These are phyloP conservation scores for Nyssa sinensis DNA, from an alignment of 148 eudicot genomes.

Conservation along the genomic window DNA sequence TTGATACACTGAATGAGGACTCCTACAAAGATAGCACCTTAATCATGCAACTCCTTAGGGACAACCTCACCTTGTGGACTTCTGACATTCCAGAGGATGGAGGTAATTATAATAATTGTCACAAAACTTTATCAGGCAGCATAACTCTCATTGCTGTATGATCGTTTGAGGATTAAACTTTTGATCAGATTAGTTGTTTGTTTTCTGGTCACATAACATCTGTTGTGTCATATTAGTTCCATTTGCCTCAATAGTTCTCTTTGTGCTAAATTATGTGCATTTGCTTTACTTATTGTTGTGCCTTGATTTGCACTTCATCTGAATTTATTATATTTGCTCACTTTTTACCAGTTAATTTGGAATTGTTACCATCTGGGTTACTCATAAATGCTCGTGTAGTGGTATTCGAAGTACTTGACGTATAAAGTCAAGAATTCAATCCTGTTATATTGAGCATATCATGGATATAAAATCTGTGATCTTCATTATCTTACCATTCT, in stretches of 20 bases:
- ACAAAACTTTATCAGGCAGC: not conserved
- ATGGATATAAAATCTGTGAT: too few species aligned
- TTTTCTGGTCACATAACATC: not conserved
- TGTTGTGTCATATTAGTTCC: not conserved
- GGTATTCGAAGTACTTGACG: too few species aligned
- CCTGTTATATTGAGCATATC: too few species aligned
- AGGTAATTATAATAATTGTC: conserved; percentile 35
- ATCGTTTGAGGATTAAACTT: not conserved
- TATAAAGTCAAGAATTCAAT: too few species aligned
- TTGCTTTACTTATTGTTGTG: too few species aligned
- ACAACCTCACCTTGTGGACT: conserved; percentile 95
- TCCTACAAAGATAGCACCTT: conserved; percentile 94
- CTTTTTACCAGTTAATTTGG: too few species aligned
- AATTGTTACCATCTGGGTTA: too few species aligned
- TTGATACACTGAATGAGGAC: conserved; percentile 83
- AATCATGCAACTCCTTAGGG: conserved; percentile 97
- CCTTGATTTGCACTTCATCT: too few species aligned
- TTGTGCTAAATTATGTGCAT: too few species aligned
- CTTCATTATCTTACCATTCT: too few species aligned
- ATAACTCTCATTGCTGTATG: not conserved
- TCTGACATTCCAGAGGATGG: conserved; percentile 89
- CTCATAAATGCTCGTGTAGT: too few species aligned
- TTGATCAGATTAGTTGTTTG: not conserved
- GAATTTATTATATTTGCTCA: too few species aligned
- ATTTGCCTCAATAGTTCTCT: not conserved